Evolutionary conservation across 371 early-diverging fungal genomes (phyloP), one percentile per base, ranked within the genome.

Genomic region (Mucor circinelloides): DNA sequence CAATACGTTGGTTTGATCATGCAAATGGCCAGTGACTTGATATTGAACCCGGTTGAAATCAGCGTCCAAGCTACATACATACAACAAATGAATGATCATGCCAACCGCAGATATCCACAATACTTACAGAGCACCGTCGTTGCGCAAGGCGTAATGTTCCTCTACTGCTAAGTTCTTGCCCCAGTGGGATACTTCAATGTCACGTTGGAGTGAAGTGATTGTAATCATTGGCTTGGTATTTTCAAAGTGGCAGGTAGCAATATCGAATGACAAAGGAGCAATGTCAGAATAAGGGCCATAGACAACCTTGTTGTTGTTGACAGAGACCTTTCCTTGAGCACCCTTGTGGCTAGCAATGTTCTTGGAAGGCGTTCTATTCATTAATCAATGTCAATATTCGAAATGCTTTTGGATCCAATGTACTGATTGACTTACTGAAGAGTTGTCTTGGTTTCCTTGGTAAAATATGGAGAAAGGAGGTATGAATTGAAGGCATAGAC

Each of bases 181-280:
- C 93, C 94, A 94, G 71, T 96, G 96, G 68, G 94, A 93, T 32
- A 98, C 78, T 72, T 93, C 89, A 28, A 97, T 71, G 58, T 95
- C 92, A 44, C 95, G 89, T 31, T 78, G 73, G 42, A 91, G 80
- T 2, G 76, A 74, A 57, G 85, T 83, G 1, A 90, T 88, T 17
- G 91, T 90, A 1, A 95, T 71, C 27, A 93, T 76, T 32, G 92
- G 85, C 19, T 85, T 80, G 23, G 75, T 68, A 60, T 90, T 81
- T 64, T 84, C 88, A 76, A 88, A 97, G 70, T 93, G 93, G 36
- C 70, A 56, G 4, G 69, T 68, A 5, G 81, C 67, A 12, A 58
- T 17, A 13, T 95, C 82, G 48, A 82, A 83, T 13, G 91, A 75
- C 23, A 78, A 64, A 4, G 81, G 80, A 23, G 62, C 67, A 3